Evolutionary conservation across 2,329 filamentous ascomycete genomes (phyloP).

Genomic region (Scytalidium lignicola): DNA sequence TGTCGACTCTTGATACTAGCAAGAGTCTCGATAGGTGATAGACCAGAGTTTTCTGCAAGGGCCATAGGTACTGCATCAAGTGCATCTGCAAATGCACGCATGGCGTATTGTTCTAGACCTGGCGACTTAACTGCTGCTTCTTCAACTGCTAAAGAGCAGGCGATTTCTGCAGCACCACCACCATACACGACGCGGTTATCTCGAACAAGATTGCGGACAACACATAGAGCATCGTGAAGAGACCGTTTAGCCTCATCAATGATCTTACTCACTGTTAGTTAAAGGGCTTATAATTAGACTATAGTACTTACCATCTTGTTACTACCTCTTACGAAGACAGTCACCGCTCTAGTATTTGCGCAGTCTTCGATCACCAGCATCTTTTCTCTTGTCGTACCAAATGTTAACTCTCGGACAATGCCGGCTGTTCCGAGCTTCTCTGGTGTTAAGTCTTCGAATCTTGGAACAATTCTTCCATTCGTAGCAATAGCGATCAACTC

Average conservation of each 20-base stretch:
- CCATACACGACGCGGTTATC: conserved; percentile 98
- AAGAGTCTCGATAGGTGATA: conserved; percentile 92
- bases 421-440: conserved; percentile 91
- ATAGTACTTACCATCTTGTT: conserved; percentile 85
- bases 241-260: conserved; percentile 99
- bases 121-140: conserved; percentile 92
- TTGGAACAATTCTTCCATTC: conserved; percentile 93
- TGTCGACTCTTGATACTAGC: conserved; percentile 95
- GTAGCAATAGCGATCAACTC: conserved; percentile 98
- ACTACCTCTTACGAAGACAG: conserved; percentile 91
- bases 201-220: conserved; percentile 90
- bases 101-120: conserved; percentile 97
- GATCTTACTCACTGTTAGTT: conserved; percentile 53
- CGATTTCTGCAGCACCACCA: conserved; percentile 93
- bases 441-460: conserved; percentile 88
- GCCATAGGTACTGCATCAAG: conserved; percentile 93
- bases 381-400: conserved; percentile 97
- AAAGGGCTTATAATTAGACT: conserved; percentile 4
- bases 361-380: conserved; percentile 99
- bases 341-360: conserved; percentile 94
- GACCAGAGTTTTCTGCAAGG: conserved; percentile 91
- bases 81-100: conserved; percentile 95
- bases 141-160: conserved; percentile 93
- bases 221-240: conserved; percentile 93
- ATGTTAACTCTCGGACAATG: conserved; percentile 88